These are phyloP conservation scores for Cystofilobasidium ferigula DNA, from an alignment of 768 basidiomycete species.

Conservation along the genomic window DNA sequence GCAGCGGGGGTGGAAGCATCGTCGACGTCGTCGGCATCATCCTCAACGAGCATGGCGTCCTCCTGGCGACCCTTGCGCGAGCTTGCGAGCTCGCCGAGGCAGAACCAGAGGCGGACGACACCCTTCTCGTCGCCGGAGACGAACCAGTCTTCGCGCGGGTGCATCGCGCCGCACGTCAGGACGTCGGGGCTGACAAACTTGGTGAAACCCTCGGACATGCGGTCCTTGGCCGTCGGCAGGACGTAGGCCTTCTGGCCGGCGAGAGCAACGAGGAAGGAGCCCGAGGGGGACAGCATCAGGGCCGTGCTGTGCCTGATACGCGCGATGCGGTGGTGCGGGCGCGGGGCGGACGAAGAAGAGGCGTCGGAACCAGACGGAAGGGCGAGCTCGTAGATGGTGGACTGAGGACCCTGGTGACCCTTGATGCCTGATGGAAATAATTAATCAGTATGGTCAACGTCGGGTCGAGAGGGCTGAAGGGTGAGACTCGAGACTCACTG, in stretches of 20 bases:
- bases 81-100: constrained; percentile 49
- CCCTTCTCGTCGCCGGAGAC: constrained; percentile 86
- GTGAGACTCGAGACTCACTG: constrained; percentile 7
- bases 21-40: constrained; percentile 30
- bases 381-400: constrained; percentile 20
- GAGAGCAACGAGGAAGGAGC: constrained; percentile 35
- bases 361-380: constrained; percentile 28
- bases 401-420: constrained; percentile 7
- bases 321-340: constrained; percentile 39
- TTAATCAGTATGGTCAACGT: no score
- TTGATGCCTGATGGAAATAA: constrained; percentile 8
- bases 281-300: constrained; percentile 34
- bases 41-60: background rate
- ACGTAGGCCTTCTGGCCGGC: constrained; percentile 34
- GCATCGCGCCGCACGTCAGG: constrained; percentile 16
- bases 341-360: constrained; percentile 57
- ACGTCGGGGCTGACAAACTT: constrained; percentile 34
- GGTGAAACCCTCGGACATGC: constrained; percentile 48
- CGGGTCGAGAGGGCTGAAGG: no score
- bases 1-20: background rate
- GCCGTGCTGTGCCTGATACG: constrained; percentile 29
- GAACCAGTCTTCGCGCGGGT: constrained; percentile 60
- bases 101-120: constrained; percentile 76
- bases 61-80: constrained; percentile 23
- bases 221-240: background rate